phyloP scores from a whole-genome alignment of 306 rosid genomes.

The Dicorynia guianensis region DNA sequence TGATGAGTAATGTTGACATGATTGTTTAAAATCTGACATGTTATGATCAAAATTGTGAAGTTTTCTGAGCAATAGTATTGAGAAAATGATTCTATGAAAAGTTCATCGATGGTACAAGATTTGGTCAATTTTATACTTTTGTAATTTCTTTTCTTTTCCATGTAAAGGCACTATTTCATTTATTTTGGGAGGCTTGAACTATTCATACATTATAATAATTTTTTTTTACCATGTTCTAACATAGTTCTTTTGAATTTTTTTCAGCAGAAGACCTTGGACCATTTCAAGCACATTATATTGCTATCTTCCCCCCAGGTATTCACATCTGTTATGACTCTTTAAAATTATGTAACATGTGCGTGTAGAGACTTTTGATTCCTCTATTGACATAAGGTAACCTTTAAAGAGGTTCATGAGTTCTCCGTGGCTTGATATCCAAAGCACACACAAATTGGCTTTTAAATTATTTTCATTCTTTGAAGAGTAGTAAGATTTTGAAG shows the following conservation, averaged over 20 bases:
- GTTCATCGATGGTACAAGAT: background rate
- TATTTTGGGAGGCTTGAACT: constrained; percentile 7
- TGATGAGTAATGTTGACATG: constrained; percentile 21
- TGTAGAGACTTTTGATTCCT: background rate
- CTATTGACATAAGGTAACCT: background rate
- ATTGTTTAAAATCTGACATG: constrained; percentile 26
- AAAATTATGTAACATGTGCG: background rate
- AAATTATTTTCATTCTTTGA: constrained; percentile 1
- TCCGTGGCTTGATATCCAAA: background rate
- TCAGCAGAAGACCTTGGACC: constrained; percentile 89
- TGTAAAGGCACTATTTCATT: background rate
- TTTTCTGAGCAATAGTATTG: background rate
- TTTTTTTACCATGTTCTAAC: constrained; percentile 36
- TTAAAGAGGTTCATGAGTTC: background rate
- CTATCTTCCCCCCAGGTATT: constrained; percentile 96
- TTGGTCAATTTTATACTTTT: constrained; percentile 7
- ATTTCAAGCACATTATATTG: constrained; percentile 80
- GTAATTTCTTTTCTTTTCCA: background rate
- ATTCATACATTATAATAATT: background rate
- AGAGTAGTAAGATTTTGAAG: background rate
- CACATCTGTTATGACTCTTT: constrained; percentile 16
- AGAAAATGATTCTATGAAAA: constrained; percentile 12
- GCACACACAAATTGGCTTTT: background rate
- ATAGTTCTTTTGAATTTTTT: constrained; percentile 44
- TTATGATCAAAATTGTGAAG: constrained; percentile 11